These are phyloP conservation scores for Fusarium staphyleae DNA, from an alignment of 2,329 filamentous ascomycete genomes.

Conservation along the genomic window DNA sequence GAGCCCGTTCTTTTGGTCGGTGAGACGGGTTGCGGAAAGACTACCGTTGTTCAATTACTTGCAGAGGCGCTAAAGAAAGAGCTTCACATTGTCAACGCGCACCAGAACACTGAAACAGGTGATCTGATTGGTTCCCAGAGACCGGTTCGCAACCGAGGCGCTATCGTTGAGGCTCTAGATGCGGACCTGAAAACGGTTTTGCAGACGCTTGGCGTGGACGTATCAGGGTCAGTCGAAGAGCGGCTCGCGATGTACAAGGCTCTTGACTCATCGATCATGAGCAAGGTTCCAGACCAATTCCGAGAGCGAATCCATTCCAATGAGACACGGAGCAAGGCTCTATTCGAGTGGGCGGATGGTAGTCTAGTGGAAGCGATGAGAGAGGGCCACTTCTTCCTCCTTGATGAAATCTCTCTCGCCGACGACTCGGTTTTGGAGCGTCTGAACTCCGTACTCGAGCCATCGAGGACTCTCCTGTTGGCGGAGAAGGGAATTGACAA, in stretches of 20 bases:
- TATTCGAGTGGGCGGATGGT: conserved; percentile 97
- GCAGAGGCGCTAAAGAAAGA: conserved; percentile 79
- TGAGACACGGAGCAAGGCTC: conserved; percentile 73
- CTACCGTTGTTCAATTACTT: conserved; percentile 91
- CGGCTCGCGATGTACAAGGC: conserved; percentile 64
- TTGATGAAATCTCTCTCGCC: conserved; percentile 97
- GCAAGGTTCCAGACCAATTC: conserved; percentile 58
- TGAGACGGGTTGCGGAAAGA: conserved; percentile 98
- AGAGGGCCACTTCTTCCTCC: conserved; percentile 84
- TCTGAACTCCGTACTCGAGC: conserved; percentile 94
- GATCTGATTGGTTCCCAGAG: conserved; percentile 96
- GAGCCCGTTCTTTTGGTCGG: conserved; percentile 95
- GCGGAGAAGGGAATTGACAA: conserved; percentile 92
- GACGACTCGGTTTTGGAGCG: conserved; percentile 97
- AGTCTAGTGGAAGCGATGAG: conserved; percentile 95
- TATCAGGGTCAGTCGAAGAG: conserved; percentile 56
- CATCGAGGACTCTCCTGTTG: conserved; percentile 82
- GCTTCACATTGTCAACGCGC: conserved; percentile 91
- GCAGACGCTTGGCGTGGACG: conserved; percentile 49
- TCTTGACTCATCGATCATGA: conserved; percentile 55
- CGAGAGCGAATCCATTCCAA: conserved; percentile 56
- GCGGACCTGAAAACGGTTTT: conserved; percentile 64
- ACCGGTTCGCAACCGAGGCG: conserved; percentile 84
- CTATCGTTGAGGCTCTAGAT: conserved; percentile 70
- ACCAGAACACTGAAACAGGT: conserved; percentile 97